phyloP scores from a whole-genome alignment of 805 yeast genomes.

The Lachancea mirantina region DNA sequence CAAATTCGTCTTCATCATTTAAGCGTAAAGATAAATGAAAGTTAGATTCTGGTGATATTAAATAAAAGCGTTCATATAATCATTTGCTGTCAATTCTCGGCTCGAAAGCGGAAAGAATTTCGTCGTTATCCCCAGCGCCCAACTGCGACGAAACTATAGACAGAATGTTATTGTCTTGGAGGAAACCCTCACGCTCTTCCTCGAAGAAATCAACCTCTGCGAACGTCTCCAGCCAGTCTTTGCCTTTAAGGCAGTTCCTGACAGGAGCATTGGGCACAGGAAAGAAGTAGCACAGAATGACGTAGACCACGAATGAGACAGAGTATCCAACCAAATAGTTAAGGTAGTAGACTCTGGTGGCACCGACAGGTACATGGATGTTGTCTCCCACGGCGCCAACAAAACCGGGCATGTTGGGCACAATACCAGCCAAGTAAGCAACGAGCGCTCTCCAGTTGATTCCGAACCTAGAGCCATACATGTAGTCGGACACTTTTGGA shows the following conservation, averaged over 20 bases:
- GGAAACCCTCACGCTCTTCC: conserved; percentile 17
- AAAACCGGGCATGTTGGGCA: conserved; percentile 82
- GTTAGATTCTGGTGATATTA: too few species aligned
- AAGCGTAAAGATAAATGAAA: too few species aligned
- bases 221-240: conserved; percentile 57
- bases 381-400: conserved; percentile 57
- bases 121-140: conserved; percentile 5
- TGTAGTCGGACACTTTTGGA: conserved; percentile 40
- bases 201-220: conserved; percentile 60
- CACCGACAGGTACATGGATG: conserved; percentile 58
- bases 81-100: too few species aligned
- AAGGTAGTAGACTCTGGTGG: conserved; percentile 59
- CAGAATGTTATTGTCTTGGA: not conserved
- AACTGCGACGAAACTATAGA: conserved; percentile 4
- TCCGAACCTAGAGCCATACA: conserved; percentile 51
- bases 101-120: conserved; percentile 6
- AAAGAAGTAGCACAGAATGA: conserved; percentile 42
- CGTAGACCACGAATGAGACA: conserved; percentile 49
- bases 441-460: conserved; percentile 77
- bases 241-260: conserved; percentile 37
- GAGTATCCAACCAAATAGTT: conserved; percentile 74
- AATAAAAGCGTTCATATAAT: too few species aligned
- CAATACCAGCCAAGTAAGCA: conserved; percentile 73
- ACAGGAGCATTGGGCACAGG: conserved; percentile 44
- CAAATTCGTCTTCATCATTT: too few species aligned